Percentiles rank a stretch among this genome's conserved stretches.
Conservation (phyloP, 2,329 filamentous ascomycete species). For the Fusarium sp. region DNA sequence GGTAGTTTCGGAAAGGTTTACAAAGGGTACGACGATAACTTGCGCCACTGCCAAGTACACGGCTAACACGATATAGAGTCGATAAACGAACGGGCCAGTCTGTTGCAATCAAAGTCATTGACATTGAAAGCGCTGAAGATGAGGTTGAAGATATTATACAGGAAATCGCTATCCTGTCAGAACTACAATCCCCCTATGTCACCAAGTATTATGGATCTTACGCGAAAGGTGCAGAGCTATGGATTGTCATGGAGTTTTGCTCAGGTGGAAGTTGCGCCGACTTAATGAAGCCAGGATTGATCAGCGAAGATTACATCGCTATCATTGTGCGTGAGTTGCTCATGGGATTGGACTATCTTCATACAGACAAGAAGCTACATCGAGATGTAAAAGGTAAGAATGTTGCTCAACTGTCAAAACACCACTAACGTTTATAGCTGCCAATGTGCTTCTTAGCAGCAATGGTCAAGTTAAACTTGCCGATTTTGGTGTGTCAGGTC, state of each 20-base stretch:
- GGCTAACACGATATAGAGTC: slow-evolving; percentile 67
- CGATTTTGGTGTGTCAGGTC: slow-evolving; percentile 96
- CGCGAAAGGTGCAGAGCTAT: slow-evolving; percentile 93
- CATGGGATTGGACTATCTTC: slow-evolving; percentile 90
- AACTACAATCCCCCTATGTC: slow-evolving; percentile 94
- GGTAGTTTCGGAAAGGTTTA: slow-evolving; percentile 99
- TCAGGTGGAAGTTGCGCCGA: slow-evolving; percentile 96
- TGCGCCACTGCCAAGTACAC: not conserved
- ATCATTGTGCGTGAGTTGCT: slow-evolving; percentile 93
- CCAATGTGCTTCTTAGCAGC: slow-evolving; percentile 88
- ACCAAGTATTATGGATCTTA: slow-evolving; percentile 99
- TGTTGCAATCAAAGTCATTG: slow-evolving; percentile 98
- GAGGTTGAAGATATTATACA: slow-evolving; percentile 99
- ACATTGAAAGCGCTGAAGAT: slow-evolving; percentile 98
- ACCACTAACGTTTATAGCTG: slow-evolving; percentile 66
- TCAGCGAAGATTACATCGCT: slow-evolving; percentile 95
- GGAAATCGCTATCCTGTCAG: slow-evolving; percentile 96
- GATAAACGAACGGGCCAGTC: slow-evolving; percentile 93
- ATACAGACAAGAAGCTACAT: slow-evolving; percentile 95
- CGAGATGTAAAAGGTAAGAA: slow-evolving; percentile 89
- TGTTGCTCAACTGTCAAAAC: not conserved
- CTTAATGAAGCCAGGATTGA: slow-evolving; percentile 90
- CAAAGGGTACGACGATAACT: slow-evolving; percentile 77
- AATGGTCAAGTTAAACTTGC: slow-evolving; percentile 97
- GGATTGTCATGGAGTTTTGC: slow-evolving; percentile 99